Base-by-base conservation (phyloP, 768 basidiomycete genomes). In the Atractiella rhizophila region DNA sequence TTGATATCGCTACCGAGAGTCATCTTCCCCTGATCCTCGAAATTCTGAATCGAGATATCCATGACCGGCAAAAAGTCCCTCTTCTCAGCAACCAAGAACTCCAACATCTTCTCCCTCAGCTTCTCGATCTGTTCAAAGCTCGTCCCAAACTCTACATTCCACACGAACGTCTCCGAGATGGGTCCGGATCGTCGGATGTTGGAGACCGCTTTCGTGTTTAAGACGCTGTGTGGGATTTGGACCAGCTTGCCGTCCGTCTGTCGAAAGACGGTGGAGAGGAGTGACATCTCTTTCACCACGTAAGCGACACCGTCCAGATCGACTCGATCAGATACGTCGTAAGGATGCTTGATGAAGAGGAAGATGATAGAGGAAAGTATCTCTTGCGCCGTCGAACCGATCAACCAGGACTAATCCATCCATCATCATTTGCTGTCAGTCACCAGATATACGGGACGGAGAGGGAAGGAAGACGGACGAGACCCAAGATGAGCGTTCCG, bases 361-460 rank as follows among this genome's bases (percentile, higher is more conserved):
- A 91, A 86, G 54, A 86, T 82, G 56, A 83, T 79, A 43, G 74
- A 74, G 4, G 70, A 71, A 41, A 86, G 64, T 33, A 85, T 71
- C 57, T 83, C 79, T 47, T 77, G 69, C 45, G 78, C 64, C 40
- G 72, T 76, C 15, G 58, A 55, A 28, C 82, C 83, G 49, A 55
- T 55, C n/a, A 53, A 40, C 54, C 54, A 55, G 1, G 51, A 53
- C 8, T 53, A 46, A 34, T 52, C 31, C 13, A 37, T 6, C 5
- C 13, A 13, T 31, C 29, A 16, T 31, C 29, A 31, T 13, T 13
- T 16, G 13, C 16, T 31, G 29, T 6, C 16, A 26, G 5, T 5
- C 18, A 37, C n/a, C 28, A 13, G 28, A 28, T 37, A 28, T 20
- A 27, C 28, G 21, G 6, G 5, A 10, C 21, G 19, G 5, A 19